Percentiles rank a stretch among this genome's conserved stretches.
Conservation (phyloP, 257 asterid genomes). For the Pogostemon cablin region DNA sequence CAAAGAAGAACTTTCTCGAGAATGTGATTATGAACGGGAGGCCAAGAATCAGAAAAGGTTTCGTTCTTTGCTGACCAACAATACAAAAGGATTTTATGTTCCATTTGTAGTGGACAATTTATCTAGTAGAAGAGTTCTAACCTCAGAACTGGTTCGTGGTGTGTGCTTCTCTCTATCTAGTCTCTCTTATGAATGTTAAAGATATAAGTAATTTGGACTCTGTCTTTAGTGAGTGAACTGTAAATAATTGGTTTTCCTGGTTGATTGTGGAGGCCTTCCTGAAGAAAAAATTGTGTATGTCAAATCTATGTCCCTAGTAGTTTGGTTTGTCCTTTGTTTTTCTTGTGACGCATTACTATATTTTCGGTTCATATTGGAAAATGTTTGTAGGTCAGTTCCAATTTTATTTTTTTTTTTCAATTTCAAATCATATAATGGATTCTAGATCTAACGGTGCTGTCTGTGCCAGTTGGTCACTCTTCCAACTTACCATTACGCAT, state of each 20-base stretch:
- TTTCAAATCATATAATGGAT: neutral
- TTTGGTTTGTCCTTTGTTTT: neutral
- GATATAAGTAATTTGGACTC: neutral
- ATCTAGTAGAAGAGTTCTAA: slow-evolving; percentile 78
- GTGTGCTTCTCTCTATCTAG: slow-evolving; percentile 35
- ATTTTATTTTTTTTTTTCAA: neutral
- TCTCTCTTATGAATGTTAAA: neutral
- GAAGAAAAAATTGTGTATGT: neutral
- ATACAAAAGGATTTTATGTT: slow-evolving; percentile 69
- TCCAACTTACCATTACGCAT: no score
- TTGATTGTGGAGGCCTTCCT: neutral
- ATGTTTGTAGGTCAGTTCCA: no score
- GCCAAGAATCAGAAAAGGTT: slow-evolving; percentile 81
- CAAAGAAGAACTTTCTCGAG: slow-evolving; percentile 92
- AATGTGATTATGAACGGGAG: slow-evolving; percentile 88
- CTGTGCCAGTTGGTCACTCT: no score
- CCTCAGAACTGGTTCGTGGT: slow-evolving; percentile 94
- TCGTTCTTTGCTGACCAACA: slow-evolving; percentile 53
- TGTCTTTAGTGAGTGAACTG: slow-evolving; percentile 14
- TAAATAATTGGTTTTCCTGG: neutral
- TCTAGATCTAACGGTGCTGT: no score
- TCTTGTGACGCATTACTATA: slow-evolving; percentile 1
- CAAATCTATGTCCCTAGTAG: slow-evolving; percentile 1
- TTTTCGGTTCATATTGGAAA: no score
- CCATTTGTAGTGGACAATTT: slow-evolving; percentile 80